A percentile compares a stretch with the other conserved stretches of the same genome.
Conservation (phyloP, 2,329 filamentous ascomycete species). For the Monosporascus sp. region DNA sequence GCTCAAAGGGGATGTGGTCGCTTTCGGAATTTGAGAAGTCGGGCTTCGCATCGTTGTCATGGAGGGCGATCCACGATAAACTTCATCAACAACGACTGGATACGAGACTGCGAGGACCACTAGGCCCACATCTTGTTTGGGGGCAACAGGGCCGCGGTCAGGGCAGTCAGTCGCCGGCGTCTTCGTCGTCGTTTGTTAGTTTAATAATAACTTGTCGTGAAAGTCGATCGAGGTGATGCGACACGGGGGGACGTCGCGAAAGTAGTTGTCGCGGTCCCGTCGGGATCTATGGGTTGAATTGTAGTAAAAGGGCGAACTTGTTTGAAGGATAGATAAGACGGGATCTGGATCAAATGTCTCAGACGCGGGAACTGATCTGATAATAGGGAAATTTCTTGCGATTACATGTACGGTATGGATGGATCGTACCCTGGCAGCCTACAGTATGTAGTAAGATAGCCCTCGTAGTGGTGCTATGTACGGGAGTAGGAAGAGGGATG, state of each 20-base stretch:
- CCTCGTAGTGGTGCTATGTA: no score
- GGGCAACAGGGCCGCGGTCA: constrained; percentile 12
- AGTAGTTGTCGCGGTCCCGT: neutral
- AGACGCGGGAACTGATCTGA: neutral
- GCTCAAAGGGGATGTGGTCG: constrained; percentile 2
- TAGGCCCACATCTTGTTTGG: constrained; percentile 21
- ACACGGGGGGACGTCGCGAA: neutral
- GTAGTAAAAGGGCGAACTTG: neutral
- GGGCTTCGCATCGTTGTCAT: constrained; percentile 21
- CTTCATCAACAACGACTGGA: constrained; percentile 11
- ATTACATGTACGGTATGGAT: neutral
- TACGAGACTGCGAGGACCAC: constrained; percentile 16
- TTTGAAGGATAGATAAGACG: neutral
- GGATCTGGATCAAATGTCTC: neutral
- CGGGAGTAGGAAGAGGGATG: no score
- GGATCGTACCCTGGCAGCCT: neutral
- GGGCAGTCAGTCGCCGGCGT: constrained; percentile 5
- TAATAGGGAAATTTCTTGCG: neutral
- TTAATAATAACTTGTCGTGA: no score
- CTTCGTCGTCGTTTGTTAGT: no score
- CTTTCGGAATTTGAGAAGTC: constrained; percentile 5
- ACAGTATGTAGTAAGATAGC: neutral
- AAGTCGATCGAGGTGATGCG: neutral
- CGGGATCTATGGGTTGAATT: neutral
- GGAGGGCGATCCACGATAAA: constrained; percentile 6